Conservation (phyloP, 768 basidiomycete genomes). For the Naganishia antarctica region DNA sequence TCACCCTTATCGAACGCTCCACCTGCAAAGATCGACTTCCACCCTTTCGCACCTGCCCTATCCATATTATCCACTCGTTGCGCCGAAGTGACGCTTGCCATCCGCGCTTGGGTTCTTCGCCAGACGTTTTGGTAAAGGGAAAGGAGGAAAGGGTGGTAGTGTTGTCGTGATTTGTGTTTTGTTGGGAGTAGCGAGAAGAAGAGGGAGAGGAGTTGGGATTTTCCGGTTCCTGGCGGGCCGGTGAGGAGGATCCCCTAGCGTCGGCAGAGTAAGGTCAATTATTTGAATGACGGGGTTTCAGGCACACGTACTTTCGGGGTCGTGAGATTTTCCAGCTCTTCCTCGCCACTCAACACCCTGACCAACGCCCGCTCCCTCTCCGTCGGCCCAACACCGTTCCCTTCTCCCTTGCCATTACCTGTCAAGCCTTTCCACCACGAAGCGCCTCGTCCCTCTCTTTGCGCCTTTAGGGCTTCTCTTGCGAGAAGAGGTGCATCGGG, state of each 20-base stretch:
- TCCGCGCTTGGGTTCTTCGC: constrained; percentile 32
- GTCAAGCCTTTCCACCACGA: constrained; percentile 31
- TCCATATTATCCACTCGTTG: constrained; percentile 40
- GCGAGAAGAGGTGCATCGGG: constrained; percentile 35
- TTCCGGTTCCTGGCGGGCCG: constrained; percentile 58
- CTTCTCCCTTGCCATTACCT: constrained; percentile 25
- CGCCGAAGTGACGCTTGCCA: constrained; percentile 22
- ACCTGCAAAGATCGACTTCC: constrained; percentile 46
- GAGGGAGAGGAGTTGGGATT: constrained; percentile 58
- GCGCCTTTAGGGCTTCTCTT: constrained; percentile 27
- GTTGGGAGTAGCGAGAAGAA: constrained; percentile 59
- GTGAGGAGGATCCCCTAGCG: constrained; percentile 55
- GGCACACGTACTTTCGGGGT: constrained; percentile 62
- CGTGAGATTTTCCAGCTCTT: constrained; percentile 55
- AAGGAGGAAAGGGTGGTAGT: constrained; percentile 52
- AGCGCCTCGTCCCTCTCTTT: constrained; percentile 21
- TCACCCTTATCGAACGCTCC: constrained; percentile 43
- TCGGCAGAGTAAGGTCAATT: neutral
- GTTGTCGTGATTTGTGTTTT: constrained; percentile 57
- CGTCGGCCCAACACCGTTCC: neutral
- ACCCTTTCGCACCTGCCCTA: constrained; percentile 35
- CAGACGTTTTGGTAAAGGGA: constrained; percentile 26
- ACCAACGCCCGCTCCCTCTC: constrained; percentile 49
- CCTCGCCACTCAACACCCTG: constrained; percentile 54
- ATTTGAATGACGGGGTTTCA: too few relatives aligned